These are phyloP conservation scores for Scheffersomyces illinoinensis DNA, from an alignment of 1,139 yeast genomes.

Conservation along the genomic window DNA sequence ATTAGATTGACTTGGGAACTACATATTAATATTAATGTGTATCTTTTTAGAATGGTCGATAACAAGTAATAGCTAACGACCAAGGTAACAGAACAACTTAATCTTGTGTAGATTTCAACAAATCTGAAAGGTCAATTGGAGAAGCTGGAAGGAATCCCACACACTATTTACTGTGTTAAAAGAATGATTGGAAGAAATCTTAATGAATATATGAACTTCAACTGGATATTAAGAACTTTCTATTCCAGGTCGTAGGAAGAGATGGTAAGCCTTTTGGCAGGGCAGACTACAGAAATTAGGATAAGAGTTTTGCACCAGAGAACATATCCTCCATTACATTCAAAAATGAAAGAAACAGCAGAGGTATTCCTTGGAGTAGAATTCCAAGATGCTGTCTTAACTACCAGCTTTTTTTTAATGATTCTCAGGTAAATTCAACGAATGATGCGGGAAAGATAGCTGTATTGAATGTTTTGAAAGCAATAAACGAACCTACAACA, in stretches of 20 bases:
- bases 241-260: conserved; percentile 66
- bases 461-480: conserved; percentile 89
- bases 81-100: conserved; percentile 97
- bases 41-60: conserved; percentile 89
- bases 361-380: conserved; percentile 87
- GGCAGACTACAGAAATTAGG: conserved; percentile 62
- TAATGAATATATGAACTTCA: conserved; percentile 73
- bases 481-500: conserved; percentile 97
- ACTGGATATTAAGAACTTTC: conserved; percentile 80
- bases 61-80: conserved; percentile 89
- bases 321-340: conserved; percentile 90
- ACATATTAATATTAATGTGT: conserved; percentile 90
- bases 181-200: conserved; percentile 82
- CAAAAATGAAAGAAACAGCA: conserved; percentile 91
- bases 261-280: conserved; percentile 79
- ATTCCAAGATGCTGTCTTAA: conserved; percentile 92
- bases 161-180: conserved; percentile 84
- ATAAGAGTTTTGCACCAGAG: conserved; percentile 77
- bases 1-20: conserved; percentile 91
- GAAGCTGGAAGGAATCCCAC: conserved; percentile 82
- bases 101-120: conserved; percentile 83
- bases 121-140: conserved; percentile 85
- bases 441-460: conserved; percentile 98
- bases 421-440: conserved; percentile 98
- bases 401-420: conserved; percentile 98